phyloP scores from a whole-genome alignment of 2,329 filamentous ascomycete genomes.

The Ramularia collo-cygni region DNA sequence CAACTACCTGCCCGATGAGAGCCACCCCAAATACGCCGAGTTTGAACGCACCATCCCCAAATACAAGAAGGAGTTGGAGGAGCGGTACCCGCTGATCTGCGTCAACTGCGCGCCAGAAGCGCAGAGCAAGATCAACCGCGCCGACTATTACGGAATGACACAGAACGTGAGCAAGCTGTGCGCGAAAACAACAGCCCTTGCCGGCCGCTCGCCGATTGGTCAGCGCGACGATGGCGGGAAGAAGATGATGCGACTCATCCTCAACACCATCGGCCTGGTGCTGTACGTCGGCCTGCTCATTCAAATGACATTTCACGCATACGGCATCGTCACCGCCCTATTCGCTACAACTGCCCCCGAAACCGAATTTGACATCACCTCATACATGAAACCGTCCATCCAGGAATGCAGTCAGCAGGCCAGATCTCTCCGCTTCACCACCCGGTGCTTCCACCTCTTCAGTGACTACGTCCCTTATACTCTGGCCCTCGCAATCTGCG shows the following conservation, averaged over 20 bases:
- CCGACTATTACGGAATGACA: conserved; percentile 28
- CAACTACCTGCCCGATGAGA: conserved; percentile 64
- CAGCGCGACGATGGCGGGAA: conserved; percentile 39
- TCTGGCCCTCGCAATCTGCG: conserved; percentile 17
- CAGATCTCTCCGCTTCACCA: conserved; percentile 11
- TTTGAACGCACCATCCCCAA: conserved; percentile 63
- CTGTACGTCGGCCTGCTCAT: conserved; percentile 17
- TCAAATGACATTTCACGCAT: conserved; percentile 26
- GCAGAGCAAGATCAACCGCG: conserved; percentile 35
- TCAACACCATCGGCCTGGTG: conserved; percentile 17
- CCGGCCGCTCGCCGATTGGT: conserved; percentile 34
- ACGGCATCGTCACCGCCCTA: conserved; percentile 16
- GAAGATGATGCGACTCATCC: conserved; percentile 23
- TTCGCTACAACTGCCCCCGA: conserved; percentile 3
- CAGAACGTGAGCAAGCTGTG: conserved; percentile 53
- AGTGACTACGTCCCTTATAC: conserved; percentile 19
- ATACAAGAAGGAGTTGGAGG: conserved; percentile 67
- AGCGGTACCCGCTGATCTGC: conserved; percentile 84
- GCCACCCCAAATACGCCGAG: conserved; percentile 61
- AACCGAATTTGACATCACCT: conserved; percentile 2
- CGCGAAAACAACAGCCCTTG: conserved; percentile 52
- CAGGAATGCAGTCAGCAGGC: conserved; percentile 15
- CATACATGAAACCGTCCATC: conserved; percentile 11
- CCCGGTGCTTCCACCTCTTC: conserved; percentile 20
- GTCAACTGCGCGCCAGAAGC: conserved; percentile 70